A percentile compares a stretch with the other conserved stretches of the same genome.
Evolutionary conservation across 2,329 filamentous ascomycete genomes (phyloP).

Genomic region (Exophiala sideris): DNA sequence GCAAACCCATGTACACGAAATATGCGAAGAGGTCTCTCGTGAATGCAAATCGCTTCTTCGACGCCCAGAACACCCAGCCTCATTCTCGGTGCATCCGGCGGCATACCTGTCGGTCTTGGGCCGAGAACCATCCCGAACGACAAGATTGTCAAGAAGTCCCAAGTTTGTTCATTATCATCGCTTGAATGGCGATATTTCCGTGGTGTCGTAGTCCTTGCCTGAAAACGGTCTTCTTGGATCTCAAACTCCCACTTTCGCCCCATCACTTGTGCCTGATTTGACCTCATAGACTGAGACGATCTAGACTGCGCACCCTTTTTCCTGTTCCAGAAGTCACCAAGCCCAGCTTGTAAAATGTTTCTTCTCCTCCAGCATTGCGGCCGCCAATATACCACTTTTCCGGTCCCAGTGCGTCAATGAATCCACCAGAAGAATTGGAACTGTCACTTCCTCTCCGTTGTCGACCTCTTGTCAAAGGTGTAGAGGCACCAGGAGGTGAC

Average conservation of each 20-base stretch:
- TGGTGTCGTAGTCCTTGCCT: too few relatives aligned
- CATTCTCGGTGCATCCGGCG: too few relatives aligned
- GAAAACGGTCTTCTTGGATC: too few relatives aligned
- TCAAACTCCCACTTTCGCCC: slow-evolving; percentile 5
- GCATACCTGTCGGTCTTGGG: too few relatives aligned
- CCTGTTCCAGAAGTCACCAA: slow-evolving; percentile 46
- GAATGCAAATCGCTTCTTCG: too few relatives aligned
- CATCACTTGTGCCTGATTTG: background rate
- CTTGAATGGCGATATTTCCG: too few relatives aligned
- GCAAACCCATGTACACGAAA: too few relatives aligned
- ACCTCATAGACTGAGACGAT: slow-evolving; percentile 48
- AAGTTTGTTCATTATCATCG: too few relatives aligned
- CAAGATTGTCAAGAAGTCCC: too few relatives aligned
- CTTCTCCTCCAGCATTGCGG: slow-evolving; percentile 45
- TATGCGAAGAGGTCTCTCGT: too few relatives aligned
- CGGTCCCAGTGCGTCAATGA: slow-evolving; percentile 44
- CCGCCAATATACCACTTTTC: slow-evolving; percentile 54
- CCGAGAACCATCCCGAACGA: too few relatives aligned
- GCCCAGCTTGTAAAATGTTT: slow-evolving; percentile 47
- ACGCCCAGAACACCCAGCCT: too few relatives aligned
- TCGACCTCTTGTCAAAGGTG: slow-evolving; percentile 32
- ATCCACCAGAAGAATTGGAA: slow-evolving; percentile 46
- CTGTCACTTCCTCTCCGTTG: slow-evolving; percentile 47
- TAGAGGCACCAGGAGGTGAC: slow-evolving; percentile 33
- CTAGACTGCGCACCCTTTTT: slow-evolving; percentile 45